Conservation (phyloP, 306 rosid genomes). For the Cajanus cajan region DNA sequence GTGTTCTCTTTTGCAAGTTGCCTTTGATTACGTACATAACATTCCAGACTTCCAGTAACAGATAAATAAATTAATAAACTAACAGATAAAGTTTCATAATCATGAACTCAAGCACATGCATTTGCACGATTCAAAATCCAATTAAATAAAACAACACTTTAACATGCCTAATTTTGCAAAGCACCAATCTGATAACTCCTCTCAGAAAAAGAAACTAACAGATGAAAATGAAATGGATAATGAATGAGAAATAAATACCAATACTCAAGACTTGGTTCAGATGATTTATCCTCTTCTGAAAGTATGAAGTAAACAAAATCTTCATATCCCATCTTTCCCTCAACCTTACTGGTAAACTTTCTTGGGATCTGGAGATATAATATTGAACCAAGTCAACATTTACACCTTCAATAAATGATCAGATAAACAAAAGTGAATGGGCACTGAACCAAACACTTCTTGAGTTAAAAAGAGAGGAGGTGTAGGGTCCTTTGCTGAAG, state of each 20-base stretch:
- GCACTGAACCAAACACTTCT: slow-evolving; percentile 8
- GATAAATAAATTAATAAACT: background rate
- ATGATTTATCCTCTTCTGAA: slow-evolving; percentile 94
- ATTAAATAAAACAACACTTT: background rate
- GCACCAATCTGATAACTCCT: slow-evolving; percentile 10
- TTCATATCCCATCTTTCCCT: slow-evolving; percentile 99
- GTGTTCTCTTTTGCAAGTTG: slow-evolving; percentile 9
- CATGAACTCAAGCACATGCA: background rate
- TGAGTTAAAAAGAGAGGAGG: background rate
- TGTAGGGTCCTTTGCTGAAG: background rate
- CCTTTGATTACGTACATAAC: background rate
- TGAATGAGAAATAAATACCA: slow-evolving; percentile 59
- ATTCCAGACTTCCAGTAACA: background rate
- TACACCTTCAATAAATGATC: slow-evolving; percentile 21
- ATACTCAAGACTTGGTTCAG: slow-evolving; percentile 97
- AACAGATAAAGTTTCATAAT: background rate
- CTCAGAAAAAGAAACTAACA: slow-evolving; percentile 22
- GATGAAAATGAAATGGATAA: slow-evolving; percentile 26
- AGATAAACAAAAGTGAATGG: background rate
- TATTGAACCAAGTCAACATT: slow-evolving; percentile 28
- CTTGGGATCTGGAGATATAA: slow-evolving; percentile 72
- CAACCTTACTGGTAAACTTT: slow-evolving; percentile 93
- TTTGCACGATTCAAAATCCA: background rate
- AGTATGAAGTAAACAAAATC: slow-evolving; percentile 97
- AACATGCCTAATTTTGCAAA: slow-evolving; percentile 19